A percentile compares a stretch with the other conserved stretches of the same genome.
Evolutionary conservation across 1,139 yeast genomes (phyloP).

Genomic region (Suzukiozyma palmioleophila): DNA sequence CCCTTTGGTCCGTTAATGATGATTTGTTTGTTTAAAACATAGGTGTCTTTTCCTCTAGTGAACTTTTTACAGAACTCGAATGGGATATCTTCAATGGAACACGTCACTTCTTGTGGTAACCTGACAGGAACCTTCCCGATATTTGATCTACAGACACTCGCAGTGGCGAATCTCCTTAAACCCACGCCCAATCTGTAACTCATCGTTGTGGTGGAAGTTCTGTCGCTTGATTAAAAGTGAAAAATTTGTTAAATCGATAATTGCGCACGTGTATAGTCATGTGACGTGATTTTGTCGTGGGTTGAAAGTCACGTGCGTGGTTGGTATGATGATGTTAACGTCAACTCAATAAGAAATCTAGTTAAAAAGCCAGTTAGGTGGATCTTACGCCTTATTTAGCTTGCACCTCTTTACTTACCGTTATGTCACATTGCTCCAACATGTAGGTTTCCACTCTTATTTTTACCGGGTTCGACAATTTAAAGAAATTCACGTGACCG

Average conservation of each 20-base stretch:
- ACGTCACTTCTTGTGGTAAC: slow-evolving; percentile 28
- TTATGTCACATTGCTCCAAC: too few species aligned
- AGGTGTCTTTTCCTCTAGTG: slow-evolving; percentile 62
- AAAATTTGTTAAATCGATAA: not conserved
- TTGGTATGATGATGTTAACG: too few species aligned
- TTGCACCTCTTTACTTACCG: too few species aligned
- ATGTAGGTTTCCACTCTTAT: too few species aligned
- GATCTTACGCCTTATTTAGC: too few species aligned
- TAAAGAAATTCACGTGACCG: slow-evolving; percentile 1
- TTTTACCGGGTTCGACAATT: not conserved
- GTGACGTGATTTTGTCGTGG: not conserved
- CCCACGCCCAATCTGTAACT: not conserved
- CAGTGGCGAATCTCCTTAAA: slow-evolving; percentile 15
- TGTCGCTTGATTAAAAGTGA: not conserved
- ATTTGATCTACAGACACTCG: slow-evolving; percentile 30
- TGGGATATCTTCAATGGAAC: slow-evolving; percentile 35
- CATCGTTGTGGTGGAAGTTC: not conserved
- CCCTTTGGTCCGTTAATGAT: slow-evolving; percentile 85
- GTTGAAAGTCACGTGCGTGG: too few species aligned
- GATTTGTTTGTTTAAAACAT: slow-evolving; percentile 56
- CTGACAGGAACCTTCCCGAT: slow-evolving; percentile 41
- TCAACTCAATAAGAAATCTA: too few species aligned
- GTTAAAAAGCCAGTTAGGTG: too few species aligned
- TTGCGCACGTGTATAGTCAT: not conserved
- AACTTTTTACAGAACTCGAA: slow-evolving; percentile 49